Evolutionary conservation across 352 stramenopile species (phyloP), one percentile per base, ranked within the genome.

Genomic region (Pythium rishiriense): DNA sequence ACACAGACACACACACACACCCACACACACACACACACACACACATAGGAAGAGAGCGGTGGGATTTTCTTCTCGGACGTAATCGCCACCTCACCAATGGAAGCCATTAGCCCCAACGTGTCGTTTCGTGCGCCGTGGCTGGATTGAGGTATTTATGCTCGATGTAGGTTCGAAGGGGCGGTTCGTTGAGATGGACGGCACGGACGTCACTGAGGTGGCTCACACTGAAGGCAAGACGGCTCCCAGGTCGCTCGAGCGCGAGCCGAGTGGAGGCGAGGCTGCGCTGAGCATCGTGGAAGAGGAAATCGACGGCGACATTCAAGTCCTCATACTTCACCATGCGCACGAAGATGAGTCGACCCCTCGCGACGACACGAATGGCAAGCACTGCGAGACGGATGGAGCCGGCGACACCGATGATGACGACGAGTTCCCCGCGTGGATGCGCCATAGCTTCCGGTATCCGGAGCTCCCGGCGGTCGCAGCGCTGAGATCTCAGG

Each of bases 1-100:
- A 47, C 41, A 47, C 41, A 47, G 35, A 43, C 46, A 52, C 46
- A 52, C 41, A 47, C 41, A 47, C 21, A 47, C 45, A 11, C 8
- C 19, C 29, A 31, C 42, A 62, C 33, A 64, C 31, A 49, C 33
- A 56, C 28, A 71, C 33, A 71, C 45, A 66, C 46, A 49, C 42
- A 49, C 42, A 52, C 24, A 52, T 8, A 35, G 46, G 14, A 21
- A 52, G 24, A 52, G 46, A 43, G 37, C 19, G n/a, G n/a, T n/a
- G 37, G 37, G 31, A 35, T 5, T 35, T 5, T 35, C 10, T 21
- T 19, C 37, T 10, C 31, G 5, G 31, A 11, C 31, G 10, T 21
- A 21, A 43, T 12, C 37, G 1, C 22, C 3, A 14, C 1, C 19
- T 21, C 24, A 58, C 24, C 21, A 49, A 58, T 58, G 51, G 21